A percentile compares a stretch with the other conserved stretches of the same genome.
Conservation (phyloP, 2,329 filamentous ascomycete genomes). For the Xylariales sp. region DNA sequence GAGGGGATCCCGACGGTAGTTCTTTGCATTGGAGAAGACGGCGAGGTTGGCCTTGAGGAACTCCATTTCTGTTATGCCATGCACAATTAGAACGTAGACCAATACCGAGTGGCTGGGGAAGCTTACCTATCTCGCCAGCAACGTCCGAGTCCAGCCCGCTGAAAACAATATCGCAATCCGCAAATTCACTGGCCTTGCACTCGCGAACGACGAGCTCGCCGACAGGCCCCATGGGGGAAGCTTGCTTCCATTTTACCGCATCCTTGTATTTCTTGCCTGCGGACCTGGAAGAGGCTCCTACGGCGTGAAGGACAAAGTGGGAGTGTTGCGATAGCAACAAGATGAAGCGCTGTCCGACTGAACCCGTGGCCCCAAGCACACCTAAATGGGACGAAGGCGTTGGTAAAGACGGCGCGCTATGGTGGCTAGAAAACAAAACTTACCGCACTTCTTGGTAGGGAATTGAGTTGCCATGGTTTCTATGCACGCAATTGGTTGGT, state of each 20-base stretch:
- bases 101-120: not conserved
- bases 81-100: not conserved
- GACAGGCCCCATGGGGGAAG: slow-evolving; percentile 81
- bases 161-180: slow-evolving; percentile 93
- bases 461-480: slow-evolving; percentile 54
- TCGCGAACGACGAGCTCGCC: slow-evolving; percentile 86
- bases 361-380: slow-evolving; percentile 92
- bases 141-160: slow-evolving; percentile 93
- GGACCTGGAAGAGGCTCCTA: slow-evolving; percentile 89
- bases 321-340: slow-evolving; percentile 90
- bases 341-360: slow-evolving; percentile 95
- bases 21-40: slow-evolving; percentile 98
- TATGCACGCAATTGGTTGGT: slow-evolving; percentile 20
- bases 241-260: slow-evolving; percentile 95
- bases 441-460: slow-evolving; percentile 70
- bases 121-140: slow-evolving; percentile 86
- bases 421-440: slow-evolving; percentile 40
- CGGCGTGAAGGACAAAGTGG: slow-evolving; percentile 84
- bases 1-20: slow-evolving; percentile 89
- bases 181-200: slow-evolving; percentile 84
- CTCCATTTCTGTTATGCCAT: slow-evolving; percentile 74
- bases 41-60: slow-evolving; percentile 89
- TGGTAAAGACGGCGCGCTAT: not conserved
- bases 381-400: slow-evolving; percentile 49
- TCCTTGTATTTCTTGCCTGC: slow-evolving; percentile 95